Conservation (phyloP, 78 protist species). For the Guillardia theta region DNA sequence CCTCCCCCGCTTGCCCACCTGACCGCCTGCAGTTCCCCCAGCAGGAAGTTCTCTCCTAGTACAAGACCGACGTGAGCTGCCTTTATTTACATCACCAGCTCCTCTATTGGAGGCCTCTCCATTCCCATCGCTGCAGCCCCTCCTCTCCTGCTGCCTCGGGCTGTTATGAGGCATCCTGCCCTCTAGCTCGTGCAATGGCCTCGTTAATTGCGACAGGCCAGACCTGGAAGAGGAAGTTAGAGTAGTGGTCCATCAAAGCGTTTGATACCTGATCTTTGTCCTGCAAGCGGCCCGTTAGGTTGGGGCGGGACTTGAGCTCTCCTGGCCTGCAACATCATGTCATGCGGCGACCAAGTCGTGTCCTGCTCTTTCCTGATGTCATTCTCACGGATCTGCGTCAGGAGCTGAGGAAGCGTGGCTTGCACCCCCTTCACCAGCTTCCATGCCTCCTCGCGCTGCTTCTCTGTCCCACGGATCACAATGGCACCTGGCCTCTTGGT, state of each 20-base stretch:
- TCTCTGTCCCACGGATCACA: not conserved
- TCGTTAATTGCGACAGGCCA: not conserved
- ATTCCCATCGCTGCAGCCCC: too few species aligned
- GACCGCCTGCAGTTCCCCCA: too few species aligned
- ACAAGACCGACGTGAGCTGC: too few species aligned
- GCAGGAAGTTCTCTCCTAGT: too few species aligned
- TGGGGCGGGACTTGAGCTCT: not conserved
- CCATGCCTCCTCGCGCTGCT: slow-evolving; percentile 19
- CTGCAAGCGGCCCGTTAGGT: not conserved
- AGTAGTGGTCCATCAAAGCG: too few species aligned
- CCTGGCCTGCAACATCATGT: not conserved
- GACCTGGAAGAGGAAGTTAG: too few species aligned
- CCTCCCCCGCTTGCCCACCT: too few species aligned
- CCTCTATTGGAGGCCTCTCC: too few species aligned
- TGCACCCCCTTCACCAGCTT: not conserved
- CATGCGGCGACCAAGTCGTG: not conserved
- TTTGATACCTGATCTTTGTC: not conserved
- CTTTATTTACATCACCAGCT: too few species aligned
- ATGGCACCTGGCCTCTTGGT: not conserved
- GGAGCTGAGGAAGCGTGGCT: not conserved
- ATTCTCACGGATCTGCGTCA: not conserved
- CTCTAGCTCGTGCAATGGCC: not conserved
- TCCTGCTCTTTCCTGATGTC: not conserved
- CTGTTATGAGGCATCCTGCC: too few species aligned
- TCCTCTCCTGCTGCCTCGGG: too few species aligned